Percentiles rank a stretch among this genome's conserved stretches.
Conservation (phyloP, 306 rosid species). For the Morella rubra region DNA sequence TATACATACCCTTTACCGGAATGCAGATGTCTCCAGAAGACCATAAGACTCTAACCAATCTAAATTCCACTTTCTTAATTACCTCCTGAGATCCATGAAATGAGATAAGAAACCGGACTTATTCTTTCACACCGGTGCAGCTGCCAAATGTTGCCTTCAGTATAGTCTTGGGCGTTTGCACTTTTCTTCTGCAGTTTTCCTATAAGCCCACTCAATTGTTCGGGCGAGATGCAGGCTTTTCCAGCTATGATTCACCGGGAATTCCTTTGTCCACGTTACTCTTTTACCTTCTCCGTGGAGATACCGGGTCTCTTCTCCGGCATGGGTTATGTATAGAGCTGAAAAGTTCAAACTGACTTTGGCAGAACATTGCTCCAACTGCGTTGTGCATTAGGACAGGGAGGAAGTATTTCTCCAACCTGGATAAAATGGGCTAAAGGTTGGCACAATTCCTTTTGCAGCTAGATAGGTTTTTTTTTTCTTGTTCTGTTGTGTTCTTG, state of each 20-base stretch:
- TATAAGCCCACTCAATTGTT: constrained; percentile 5
- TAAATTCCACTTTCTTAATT: constrained; percentile 26
- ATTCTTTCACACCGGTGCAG: constrained; percentile 23
- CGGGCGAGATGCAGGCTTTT: constrained; percentile 34
- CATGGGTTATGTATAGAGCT: background rate
- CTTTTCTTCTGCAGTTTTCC: constrained; percentile 24
- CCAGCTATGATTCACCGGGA: constrained; percentile 29
- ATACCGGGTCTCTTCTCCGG: constrained; percentile 5
- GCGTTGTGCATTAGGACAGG: background rate
- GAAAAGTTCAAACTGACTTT: background rate
- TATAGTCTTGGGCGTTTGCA: constrained; percentile 25
- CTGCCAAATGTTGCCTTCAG: constrained; percentile 3
- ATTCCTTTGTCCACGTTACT: constrained; percentile 20
- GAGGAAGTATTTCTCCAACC: too few species aligned
- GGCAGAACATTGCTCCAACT: constrained; percentile 7
- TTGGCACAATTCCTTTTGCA: constrained; percentile 2
- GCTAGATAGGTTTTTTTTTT: background rate
- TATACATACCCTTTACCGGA: constrained; percentile 92
- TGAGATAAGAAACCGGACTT: constrained; percentile 26
- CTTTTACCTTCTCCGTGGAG: constrained; percentile 25
- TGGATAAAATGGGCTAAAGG: background rate
- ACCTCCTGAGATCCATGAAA: constrained; percentile 26
- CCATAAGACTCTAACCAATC: constrained; percentile 38
- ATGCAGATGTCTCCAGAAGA: constrained; percentile 79
- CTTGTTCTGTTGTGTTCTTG: too few species aligned